Evolutionary conservation across 371 early-diverging fungal genomes (phyloP), one percentile per base, ranked within the genome.

Genomic region (Coemansia sp.): DNA sequence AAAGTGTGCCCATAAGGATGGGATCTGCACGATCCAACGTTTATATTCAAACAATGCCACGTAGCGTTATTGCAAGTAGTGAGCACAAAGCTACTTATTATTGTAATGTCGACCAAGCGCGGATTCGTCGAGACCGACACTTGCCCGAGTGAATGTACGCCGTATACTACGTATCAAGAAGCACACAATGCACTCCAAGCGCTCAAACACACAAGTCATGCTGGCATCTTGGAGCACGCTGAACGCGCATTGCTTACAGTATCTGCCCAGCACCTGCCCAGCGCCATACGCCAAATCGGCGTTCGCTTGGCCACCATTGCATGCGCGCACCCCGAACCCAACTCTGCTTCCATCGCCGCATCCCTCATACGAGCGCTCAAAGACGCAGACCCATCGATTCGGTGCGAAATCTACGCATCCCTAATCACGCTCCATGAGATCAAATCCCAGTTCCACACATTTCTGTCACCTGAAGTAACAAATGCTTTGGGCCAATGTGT

Each of bases 341-440:
- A 76, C 55, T 23, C 70, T 0, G 3, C 28, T 15, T 1, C 17
- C 13, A 4, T 29, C 55, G 9, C 46, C 57, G 15, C 15, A 17
- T 1, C 58, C 40, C 0, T 63, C 66, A 15, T 61, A 51, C 6
- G 26, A 15, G 61, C 67, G 5, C 71, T 78, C 9, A 26, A 15
- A 1, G 9, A 32, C 1, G 65, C 65, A 2, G 71, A 49, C 17
- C 58, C 70, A 3, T 66, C 74, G 9, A 44, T 70, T n/a, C 17
- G 78, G 7, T 76, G 76, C 59, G 76, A 78, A 63, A 64, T 76
- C 1, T 78, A 78, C 65, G 63, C 60, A 40, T 58, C 70, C 4
- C 28, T 78, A 58, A 40, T 49, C 6, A 11, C 15, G 2, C 41
- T 78, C 6, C 57, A 77, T 44, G 71, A 78, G 62, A 41, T 65